A percentile compares a stretch with the other conserved stretches of the same genome.
These are phyloP conservation scores for Sarcodon sp. DNA, from an alignment of 768 basidiomycete genomes.

Conservation along the genomic window DNA sequence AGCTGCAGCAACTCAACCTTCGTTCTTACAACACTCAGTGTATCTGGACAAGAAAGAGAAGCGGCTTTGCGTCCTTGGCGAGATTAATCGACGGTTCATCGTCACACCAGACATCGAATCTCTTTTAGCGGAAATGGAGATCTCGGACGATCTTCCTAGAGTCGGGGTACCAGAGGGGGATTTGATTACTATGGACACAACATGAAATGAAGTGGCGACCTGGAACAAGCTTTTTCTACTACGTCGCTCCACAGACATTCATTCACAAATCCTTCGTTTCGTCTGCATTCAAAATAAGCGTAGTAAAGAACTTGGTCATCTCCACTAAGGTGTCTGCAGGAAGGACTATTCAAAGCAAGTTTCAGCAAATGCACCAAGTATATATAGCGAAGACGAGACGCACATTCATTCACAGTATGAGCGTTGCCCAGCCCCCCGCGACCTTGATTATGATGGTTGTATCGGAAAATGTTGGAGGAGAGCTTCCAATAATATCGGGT, in stretches of 20 bases:
- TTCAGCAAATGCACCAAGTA: not conserved
- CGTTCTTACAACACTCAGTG: slow-evolving; percentile 83
- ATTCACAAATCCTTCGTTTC: slow-evolving; percentile 20
- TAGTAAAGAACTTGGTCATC: slow-evolving; percentile 52
- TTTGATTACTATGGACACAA: slow-evolving; percentile 43
- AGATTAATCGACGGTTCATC: slow-evolving; percentile 75
- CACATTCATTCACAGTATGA: slow-evolving; percentile 70
- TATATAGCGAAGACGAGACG: slow-evolving; percentile 8
- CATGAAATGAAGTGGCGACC: slow-evolving; percentile 1
- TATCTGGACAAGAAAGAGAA: slow-evolving; percentile 51
- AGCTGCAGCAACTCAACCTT: slow-evolving; percentile 68
- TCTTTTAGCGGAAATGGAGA: slow-evolving; percentile 54
- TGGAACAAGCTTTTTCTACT: no score
- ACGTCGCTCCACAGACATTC: no score
- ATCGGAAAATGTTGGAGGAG: slow-evolving; percentile 56
- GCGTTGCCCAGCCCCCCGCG: slow-evolving; percentile 24
- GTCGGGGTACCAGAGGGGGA: slow-evolving; percentile 25
- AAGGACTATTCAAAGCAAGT: slow-evolving; percentile 23
- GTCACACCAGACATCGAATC: slow-evolving; percentile 76
- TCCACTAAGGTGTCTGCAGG: slow-evolving; percentile 41
- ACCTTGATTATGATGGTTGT: slow-evolving; percentile 18
- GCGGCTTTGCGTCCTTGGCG: slow-evolving; percentile 63
- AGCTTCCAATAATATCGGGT: slow-evolving; percentile 33
- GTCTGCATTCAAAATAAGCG: slow-evolving; percentile 56
- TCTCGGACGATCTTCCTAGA: slow-evolving; percentile 24